Base-by-base conservation (phyloP, 495 filamentous ascomycete genomes). In the Haplographium delicatum region DNA sequence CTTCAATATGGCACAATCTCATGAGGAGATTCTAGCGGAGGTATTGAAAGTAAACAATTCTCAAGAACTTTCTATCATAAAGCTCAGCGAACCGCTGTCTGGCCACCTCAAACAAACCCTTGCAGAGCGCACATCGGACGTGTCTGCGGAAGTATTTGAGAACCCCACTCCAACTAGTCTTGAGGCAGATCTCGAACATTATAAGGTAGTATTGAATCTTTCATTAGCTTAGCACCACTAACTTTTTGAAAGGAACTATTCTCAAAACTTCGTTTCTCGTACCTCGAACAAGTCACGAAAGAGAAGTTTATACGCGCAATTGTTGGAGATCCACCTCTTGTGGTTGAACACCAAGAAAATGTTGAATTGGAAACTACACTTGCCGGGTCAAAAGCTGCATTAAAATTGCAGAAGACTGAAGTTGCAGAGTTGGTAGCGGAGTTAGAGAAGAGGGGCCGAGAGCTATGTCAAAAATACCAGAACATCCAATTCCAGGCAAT, bases 241-340 rank as follows among this genome's bases (percentile, higher is more conserved):
- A 33, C 20, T 23, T n/a, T 24, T 20, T 40, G 15, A 40, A 52
- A 84, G 75, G 93, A 96, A 70, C 80, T 97, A 24, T 97, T 96
- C 68, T 85, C 88, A 34, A 96, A 96, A 69, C 79, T 98, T 23
- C 88, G 90, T 62, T 97, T 97, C 72, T 94, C 88, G 57, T 97
- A 88, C 67, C 77, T 88, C 51, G 85, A 89, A 63, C 85, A 89
- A 65, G 80, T 86, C 28, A 87, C 85, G 37, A 88, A 88, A 60
- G 85, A 89, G 60, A 86, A 86, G 54, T 87, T 87, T 63, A 82
- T 88, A 27, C 82, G 83, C 51, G 75, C 80, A 49, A 84, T 88
- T 51, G 88, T 91, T 15, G 86, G 85, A 56, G 89, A 96, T 47
- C 88, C 89, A 28, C 91, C 90, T 1, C 73, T 88, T 11, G 82